Evolutionary conservation across 768 basidiomycete species (phyloP).

Genomic region (Scleroderma citrinum): DNA sequence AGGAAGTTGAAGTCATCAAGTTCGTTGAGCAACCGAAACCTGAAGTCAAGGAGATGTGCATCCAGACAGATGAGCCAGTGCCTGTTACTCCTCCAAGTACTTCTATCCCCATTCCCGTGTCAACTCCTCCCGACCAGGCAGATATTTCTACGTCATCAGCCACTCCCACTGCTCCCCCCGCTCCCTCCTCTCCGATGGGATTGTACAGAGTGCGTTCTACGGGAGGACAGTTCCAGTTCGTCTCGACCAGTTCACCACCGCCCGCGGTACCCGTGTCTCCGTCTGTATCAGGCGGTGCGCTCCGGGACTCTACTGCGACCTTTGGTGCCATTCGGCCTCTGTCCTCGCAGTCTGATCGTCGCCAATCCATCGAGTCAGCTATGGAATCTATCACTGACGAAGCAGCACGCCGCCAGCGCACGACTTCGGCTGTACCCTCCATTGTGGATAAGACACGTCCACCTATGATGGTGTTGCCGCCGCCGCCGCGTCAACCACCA

Average conservation of each 20-base stretch:
- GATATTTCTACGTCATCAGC: constrained; percentile 25
- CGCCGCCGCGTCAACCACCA: constrained; percentile 71
- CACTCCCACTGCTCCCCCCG: constrained; percentile 28
- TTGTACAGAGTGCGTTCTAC: constrained; percentile 52
- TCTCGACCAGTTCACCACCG: constrained; percentile 44
- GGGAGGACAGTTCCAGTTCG: constrained; percentile 52
- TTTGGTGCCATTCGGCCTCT: constrained; percentile 44
- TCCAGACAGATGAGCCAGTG: constrained; percentile 63
- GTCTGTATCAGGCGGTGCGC: constrained; percentile 32
- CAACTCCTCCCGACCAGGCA: constrained; percentile 20
- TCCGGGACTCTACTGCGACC: constrained; percentile 47
- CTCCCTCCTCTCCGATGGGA: constrained; percentile 32
- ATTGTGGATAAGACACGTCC: constrained; percentile 74
- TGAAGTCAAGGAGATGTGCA: constrained; percentile 66
- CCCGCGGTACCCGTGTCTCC: constrained; percentile 20
- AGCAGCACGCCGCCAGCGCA: constrained; percentile 47
- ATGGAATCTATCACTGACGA: constrained; percentile 49
- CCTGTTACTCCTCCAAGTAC: constrained; percentile 29
- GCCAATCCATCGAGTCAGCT: constrained; percentile 69
- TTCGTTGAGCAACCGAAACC: constrained; percentile 44
- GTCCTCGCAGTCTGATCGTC: constrained; percentile 51
- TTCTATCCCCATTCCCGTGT: constrained; percentile 19
- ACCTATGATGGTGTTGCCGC: constrained; percentile 79
- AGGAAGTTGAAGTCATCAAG: constrained; percentile 13
- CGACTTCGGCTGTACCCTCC: constrained; percentile 50